These are phyloP conservation scores for Pisolithus orientalis DNA, from an alignment of 768 basidiomycete genomes.

Conservation along the genomic window DNA sequence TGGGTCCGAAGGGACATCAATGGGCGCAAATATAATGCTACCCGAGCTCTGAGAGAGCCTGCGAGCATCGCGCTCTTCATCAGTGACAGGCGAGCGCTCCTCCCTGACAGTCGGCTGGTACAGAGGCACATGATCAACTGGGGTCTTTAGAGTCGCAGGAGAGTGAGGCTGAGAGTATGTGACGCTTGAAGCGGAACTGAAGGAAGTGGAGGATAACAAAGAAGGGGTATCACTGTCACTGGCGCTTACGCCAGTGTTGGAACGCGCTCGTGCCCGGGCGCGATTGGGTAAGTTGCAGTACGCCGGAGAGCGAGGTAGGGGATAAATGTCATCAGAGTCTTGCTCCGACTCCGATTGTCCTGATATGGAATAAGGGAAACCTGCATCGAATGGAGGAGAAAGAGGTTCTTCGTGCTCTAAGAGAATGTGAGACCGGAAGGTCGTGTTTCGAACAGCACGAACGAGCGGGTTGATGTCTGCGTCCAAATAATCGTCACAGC, in stretches of 20 bases:
- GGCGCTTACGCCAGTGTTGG: constrained; percentile 22
- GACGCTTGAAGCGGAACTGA: constrained; percentile 28
- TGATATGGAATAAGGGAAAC: constrained; percentile 8
- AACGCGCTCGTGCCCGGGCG: constrained; percentile 18
- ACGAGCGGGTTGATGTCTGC: constrained; percentile 11
- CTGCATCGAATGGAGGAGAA: constrained; percentile 18
- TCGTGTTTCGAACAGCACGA: constrained; percentile 5
- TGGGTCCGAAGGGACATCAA: constrained; percentile 7
- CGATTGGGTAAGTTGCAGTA: constrained; percentile 32
- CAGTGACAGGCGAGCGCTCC: constrained; percentile 25
- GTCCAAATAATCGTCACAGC: constrained; percentile 24
- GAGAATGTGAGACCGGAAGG: constrained; percentile 19
- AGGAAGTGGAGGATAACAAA: constrained; percentile 36
- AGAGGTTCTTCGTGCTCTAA: constrained; percentile 26
- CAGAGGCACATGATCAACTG: constrained; percentile 23
- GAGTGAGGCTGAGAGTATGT: constrained; percentile 24
- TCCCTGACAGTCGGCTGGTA: constrained; percentile 33
- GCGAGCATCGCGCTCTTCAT: constrained; percentile 3
- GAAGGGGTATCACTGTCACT: constrained; percentile 46
- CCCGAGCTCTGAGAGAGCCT: constrained; percentile 14
- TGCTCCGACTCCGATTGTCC: constrained; percentile 31
- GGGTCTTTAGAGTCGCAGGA: constrained; percentile 26
- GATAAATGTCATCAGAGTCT: constrained; percentile 28
- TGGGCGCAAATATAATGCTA: constrained; percentile 18
- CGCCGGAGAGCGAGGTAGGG: constrained; percentile 16